A percentile compares a stretch with the other conserved stretches of the same genome.
Evolutionary conservation across 148 eudicot species (phyloP).

Genomic region (Rhododendron kiyosumense): DNA sequence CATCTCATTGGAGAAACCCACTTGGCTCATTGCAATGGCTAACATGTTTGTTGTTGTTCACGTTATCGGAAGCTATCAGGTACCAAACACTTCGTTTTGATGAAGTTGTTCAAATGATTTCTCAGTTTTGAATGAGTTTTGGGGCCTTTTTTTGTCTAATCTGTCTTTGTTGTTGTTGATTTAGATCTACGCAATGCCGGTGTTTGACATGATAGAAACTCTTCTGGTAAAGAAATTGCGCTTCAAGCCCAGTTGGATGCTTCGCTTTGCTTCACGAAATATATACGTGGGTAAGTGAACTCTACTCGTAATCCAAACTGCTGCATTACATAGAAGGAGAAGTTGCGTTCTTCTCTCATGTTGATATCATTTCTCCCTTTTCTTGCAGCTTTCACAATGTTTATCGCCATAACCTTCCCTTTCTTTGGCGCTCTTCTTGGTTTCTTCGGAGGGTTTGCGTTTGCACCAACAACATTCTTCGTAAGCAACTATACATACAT

Average conservation of each 20-base stretch:
- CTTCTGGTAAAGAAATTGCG: slow-evolving; percentile 28
- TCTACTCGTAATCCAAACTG: neutral
- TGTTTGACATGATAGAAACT: slow-evolving; percentile 43
- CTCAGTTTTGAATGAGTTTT: neutral
- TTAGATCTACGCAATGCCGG: slow-evolving; percentile 46
- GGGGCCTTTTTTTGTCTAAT: neutral
- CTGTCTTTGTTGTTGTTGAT: neutral
- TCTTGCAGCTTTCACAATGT: slow-evolving; percentile 30
- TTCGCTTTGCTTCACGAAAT: slow-evolving; percentile 33
- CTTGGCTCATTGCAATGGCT: slow-evolving; percentile 33
- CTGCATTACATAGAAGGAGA: neutral
- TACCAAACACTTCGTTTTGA: neutral
- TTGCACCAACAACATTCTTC: slow-evolving; percentile 34
- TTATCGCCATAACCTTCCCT: slow-evolving; percentile 25
- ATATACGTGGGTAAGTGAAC: slow-evolving; percentile 37
- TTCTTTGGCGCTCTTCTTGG: slow-evolving; percentile 32
- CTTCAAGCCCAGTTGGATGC: slow-evolving; percentile 25
- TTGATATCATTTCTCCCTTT: neutral
- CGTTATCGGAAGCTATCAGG: slow-evolving; percentile 37
- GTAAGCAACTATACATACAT: slow-evolving; percentile 12
- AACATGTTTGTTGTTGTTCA: slow-evolving; percentile 32
- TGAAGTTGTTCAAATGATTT: neutral
- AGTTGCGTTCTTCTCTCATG: neutral
- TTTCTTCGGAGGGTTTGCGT: slow-evolving; percentile 35
- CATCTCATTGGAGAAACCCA: slow-evolving; percentile 19